Evolutionary conservation across 176 grass and related monocot species (phyloP).

Genomic region (Themeda triandra): DNA sequence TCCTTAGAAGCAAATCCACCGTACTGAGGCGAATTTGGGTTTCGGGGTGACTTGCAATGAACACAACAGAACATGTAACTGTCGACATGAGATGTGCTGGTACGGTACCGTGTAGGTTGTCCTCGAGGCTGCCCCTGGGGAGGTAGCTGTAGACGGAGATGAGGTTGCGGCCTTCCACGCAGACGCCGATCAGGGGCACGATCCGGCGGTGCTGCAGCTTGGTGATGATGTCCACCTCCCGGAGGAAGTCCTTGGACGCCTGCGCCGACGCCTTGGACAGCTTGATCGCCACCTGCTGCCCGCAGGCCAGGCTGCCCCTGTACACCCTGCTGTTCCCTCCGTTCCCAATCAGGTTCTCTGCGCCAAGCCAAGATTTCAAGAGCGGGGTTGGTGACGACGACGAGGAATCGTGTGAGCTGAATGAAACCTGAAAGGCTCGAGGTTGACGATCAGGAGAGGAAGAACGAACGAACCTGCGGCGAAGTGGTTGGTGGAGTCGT

Average conservation of each 20-base stretch:
- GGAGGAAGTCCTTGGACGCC: slow-evolving; percentile 82
- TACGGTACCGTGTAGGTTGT: slow-evolving; percentile 72
- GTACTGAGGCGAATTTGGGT: neutral
- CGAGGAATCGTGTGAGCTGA: neutral
- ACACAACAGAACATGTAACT: neutral
- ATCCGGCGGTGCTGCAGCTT: slow-evolving; percentile 67
- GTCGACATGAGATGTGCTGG: neutral
- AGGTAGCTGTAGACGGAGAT: slow-evolving; percentile 87
- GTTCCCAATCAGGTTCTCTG: slow-evolving; percentile 88
- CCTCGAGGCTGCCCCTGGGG: slow-evolving; percentile 76
- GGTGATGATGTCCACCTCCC: slow-evolving; percentile 90
- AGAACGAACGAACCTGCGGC: slow-evolving; percentile 59
- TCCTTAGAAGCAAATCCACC: neutral
- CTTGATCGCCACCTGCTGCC: slow-evolving; percentile 72
- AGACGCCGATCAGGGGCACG: slow-evolving; percentile 77
- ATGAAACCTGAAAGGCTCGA: neutral
- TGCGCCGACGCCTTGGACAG: slow-evolving; percentile 58
- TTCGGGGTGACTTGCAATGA: neutral
- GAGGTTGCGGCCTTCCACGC: slow-evolving; percentile 70
- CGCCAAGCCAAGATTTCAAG: neutral
- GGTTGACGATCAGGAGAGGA: neutral
- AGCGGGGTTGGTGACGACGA: neutral
- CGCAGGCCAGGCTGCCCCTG: slow-evolving; percentile 59
- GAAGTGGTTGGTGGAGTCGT: slow-evolving; percentile 80
- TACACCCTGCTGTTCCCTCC: slow-evolving; percentile 87